Conservation (phyloP, 257 asterid genomes). For the Solanum pennellii region DNA sequence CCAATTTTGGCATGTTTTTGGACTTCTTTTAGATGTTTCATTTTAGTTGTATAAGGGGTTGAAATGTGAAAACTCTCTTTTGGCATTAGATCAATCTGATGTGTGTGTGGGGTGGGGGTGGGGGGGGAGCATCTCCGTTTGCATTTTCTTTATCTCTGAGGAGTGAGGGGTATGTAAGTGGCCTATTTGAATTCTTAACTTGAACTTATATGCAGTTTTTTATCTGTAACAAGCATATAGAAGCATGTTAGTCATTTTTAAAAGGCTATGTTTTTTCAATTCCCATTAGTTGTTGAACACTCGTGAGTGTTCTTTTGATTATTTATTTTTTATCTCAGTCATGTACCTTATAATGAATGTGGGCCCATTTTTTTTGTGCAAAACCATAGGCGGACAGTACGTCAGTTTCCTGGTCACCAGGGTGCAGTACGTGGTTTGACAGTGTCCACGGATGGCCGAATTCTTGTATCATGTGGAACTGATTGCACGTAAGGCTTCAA, state of each 20-base stretch:
- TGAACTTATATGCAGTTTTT: background rate
- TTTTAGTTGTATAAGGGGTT: background rate
- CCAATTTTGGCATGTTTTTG: background rate
- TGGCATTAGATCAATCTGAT: background rate
- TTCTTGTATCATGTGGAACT: slow-evolving; percentile 90
- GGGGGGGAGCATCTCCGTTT: background rate
- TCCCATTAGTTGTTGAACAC: background rate
- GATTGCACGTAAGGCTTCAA: slow-evolving; percentile 70
- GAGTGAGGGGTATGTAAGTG: background rate
- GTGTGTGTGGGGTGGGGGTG: too few species aligned
- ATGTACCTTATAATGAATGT: background rate
- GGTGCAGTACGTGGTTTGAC: slow-evolving; percentile 83
- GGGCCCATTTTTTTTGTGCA: background rate
- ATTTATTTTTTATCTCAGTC: background rate
- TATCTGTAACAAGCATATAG: background rate
- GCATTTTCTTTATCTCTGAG: background rate
- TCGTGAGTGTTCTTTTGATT: background rate
- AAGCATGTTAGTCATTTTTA: background rate
- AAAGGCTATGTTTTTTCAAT: background rate
- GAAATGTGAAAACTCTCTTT: background rate
- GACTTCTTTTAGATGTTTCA: background rate
- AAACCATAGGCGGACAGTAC: slow-evolving; percentile 54
- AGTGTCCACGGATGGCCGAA: slow-evolving; percentile 78
- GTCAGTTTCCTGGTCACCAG: slow-evolving; percentile 95
- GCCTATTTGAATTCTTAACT: background rate